Evolutionary conservation across 306 rosid species (phyloP).

Genomic region (Castanopsis chinensis): DNA sequence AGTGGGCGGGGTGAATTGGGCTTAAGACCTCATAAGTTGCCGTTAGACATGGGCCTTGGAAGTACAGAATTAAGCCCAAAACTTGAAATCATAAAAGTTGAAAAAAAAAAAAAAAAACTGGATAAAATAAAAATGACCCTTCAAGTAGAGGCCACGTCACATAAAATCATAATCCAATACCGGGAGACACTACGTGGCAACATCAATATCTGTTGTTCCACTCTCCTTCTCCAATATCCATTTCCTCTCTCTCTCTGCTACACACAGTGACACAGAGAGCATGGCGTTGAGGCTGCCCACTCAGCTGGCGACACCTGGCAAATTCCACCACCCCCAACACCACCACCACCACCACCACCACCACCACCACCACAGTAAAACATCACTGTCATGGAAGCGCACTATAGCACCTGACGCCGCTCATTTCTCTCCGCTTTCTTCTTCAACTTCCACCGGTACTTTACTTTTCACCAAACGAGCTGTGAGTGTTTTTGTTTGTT

Average conservation of each 20-base stretch:
- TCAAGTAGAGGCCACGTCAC: slow-evolving; percentile 26
- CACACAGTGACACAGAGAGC: not conserved
- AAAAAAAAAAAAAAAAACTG: too few relatives aligned
- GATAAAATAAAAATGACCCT: not conserved
- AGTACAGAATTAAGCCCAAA: too few relatives aligned
- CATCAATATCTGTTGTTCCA: slow-evolving; percentile 19
- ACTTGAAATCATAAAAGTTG: too few relatives aligned
- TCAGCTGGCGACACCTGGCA: slow-evolving; percentile 40
- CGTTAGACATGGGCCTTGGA: too few relatives aligned
- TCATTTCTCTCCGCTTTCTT: slow-evolving; percentile 22
- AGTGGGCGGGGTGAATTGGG: too few relatives aligned
- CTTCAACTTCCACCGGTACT: slow-evolving; percentile 27
- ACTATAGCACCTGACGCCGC: slow-evolving; percentile 29
- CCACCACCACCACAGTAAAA: not conserved
- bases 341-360: not conserved
- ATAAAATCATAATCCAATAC: slow-evolving; percentile 26
- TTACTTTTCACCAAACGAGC: not conserved
- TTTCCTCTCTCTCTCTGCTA: too few relatives aligned
- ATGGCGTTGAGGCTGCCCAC: slow-evolving; percentile 64
- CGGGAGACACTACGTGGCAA: slow-evolving; percentile 48
- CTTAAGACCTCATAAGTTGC: too few relatives aligned
- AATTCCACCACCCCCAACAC: slow-evolving; percentile 4
- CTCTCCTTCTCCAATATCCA: not conserved
- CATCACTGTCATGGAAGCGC: slow-evolving; percentile 48
- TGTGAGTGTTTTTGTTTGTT: not conserved